phyloP scores from a whole-genome alignment of 2,329 filamentous ascomycete species.

The Aspergillus caelatus region DNA sequence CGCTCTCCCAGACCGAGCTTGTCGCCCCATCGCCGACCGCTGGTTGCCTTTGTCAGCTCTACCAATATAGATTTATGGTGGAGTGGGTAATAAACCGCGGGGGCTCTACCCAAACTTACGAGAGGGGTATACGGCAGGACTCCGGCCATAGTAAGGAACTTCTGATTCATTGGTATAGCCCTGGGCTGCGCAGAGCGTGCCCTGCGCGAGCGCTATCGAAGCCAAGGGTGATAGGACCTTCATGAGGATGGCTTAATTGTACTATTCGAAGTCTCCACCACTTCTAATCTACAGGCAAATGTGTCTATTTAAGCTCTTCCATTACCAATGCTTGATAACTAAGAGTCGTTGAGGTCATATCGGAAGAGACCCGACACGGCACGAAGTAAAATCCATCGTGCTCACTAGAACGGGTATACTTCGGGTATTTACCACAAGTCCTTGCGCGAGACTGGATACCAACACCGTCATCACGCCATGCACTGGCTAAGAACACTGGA shows the following conservation, averaged over 20 bases:
- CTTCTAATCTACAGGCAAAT: background rate
- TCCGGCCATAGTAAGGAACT: background rate
- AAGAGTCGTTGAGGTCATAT: background rate
- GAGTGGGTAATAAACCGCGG: background rate
- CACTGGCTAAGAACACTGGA: background rate
- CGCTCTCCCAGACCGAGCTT: background rate
- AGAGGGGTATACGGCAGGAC: background rate
- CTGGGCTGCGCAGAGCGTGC: background rate
- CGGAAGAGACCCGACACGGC: background rate
- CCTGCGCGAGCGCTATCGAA: background rate
- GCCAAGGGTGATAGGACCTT: background rate
- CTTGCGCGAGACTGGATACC: background rate
- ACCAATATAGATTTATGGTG: no score
- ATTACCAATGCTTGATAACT: background rate
- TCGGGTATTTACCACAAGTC: background rate
- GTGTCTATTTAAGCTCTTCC: background rate
- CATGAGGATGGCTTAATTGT: background rate
- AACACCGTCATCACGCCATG: background rate
- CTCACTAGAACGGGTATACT: background rate
- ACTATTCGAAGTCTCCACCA: background rate
- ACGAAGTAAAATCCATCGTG: background rate
- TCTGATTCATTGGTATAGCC: conserved; percentile 2
- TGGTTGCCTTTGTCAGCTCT: background rate
- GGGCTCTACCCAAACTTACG: background rate
- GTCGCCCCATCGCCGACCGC: background rate